Evolutionary conservation across 257 asterid genomes (phyloP).

Genomic region (Gentiana dahurica): DNA sequence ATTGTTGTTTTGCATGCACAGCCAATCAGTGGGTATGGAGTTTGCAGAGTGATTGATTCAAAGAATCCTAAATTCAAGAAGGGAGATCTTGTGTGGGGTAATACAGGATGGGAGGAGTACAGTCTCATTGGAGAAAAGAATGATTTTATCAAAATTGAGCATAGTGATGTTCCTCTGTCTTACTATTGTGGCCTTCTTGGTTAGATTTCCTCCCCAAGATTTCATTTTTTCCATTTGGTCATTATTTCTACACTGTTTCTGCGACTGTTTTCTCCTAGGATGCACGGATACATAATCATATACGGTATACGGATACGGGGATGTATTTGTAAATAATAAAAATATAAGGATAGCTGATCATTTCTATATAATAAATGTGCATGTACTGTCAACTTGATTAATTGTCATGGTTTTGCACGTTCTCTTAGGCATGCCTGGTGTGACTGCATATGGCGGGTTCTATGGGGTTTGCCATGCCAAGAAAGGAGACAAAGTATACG

Average conservation of each 20-base stretch:
- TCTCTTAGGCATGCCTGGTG: constrained; percentile 14
- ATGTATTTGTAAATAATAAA: too few species aligned
- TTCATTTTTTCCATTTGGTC: too few species aligned
- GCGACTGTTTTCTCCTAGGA: too few species aligned
- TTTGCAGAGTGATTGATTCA: constrained; percentile 15
- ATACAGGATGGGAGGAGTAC: constrained; percentile 15
- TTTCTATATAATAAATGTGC: too few species aligned
- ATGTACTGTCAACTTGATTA: too few species aligned
- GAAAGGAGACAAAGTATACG: constrained; percentile 9
- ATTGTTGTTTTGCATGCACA: background rate
- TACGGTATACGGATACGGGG: too few species aligned
- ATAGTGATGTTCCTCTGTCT: constrained; percentile 21
- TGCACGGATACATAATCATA: too few species aligned
- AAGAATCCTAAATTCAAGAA: constrained; percentile 12
- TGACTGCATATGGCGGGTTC: constrained; percentile 18
- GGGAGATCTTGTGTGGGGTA: constrained; percentile 21
- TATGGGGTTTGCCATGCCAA: constrained; percentile 12
- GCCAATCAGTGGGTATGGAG: constrained; percentile 19
- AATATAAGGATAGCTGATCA: too few species aligned
- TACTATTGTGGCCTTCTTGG: constrained; percentile 44
- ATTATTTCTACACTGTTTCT: too few species aligned
- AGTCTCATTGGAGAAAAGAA: constrained; percentile 4
- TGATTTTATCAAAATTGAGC: constrained; percentile 6
- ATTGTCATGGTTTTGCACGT: background rate
- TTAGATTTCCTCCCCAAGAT: background rate